Evolutionary conservation across 106 monocot genomes (phyloP).

Genomic region (Apostasia shenzhenica): DNA sequence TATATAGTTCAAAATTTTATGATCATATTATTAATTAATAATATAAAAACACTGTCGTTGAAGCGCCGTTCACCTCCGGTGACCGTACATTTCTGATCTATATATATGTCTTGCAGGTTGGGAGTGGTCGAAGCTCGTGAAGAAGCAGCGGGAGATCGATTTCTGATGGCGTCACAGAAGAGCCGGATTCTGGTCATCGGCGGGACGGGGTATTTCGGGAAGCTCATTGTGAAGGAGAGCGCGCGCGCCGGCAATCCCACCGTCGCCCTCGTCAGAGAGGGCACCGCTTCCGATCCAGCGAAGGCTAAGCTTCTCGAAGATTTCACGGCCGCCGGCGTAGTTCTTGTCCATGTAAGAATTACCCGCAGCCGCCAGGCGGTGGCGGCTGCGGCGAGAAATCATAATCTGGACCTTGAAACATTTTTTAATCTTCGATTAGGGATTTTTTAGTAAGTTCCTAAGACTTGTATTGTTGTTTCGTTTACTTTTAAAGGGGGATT

Average conservation of each 20-base stretch:
- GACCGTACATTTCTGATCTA: not conserved
- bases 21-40: no score
- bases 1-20: no score
- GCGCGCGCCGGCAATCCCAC: constrained; percentile 32
- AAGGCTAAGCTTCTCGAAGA: constrained; percentile 31
- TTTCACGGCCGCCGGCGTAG: constrained; percentile 39
- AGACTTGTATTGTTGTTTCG: not conserved
- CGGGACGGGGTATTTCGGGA: constrained; percentile 49
- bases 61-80: no score
- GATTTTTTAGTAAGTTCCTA: not conserved
- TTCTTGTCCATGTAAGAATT: constrained; percentile 25
- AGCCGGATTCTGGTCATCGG: constrained; percentile 55
- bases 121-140: no score
- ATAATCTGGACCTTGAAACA: not conserved
- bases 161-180: constrained; percentile 9
- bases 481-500: constrained; percentile 27
- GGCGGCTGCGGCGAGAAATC: not conserved
- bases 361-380: not conserved
- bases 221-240: constrained; percentile 34
- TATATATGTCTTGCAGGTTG: no score
- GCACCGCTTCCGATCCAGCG: constrained; percentile 23
- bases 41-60: not conserved
- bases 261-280: constrained; percentile 35
- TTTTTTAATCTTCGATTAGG: not conserved
- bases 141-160: no score